Evolutionary conservation across 2,329 filamentous ascomycete species (phyloP), one percentile per base, ranked within the genome.

Genomic region (Colletotrichum sansevieriae): DNA sequence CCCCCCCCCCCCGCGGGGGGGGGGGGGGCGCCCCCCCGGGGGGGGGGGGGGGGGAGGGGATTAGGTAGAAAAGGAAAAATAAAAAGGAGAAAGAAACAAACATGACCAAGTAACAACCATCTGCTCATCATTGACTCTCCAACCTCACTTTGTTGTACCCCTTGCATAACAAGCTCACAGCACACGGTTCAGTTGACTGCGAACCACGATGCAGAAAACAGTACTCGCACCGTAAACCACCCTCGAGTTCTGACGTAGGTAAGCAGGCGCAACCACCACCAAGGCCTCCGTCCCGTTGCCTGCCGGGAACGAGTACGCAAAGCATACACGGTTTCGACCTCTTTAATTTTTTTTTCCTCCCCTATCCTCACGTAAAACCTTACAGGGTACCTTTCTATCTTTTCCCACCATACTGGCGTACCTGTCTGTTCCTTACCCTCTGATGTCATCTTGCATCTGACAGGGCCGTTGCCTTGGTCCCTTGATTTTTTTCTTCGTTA

Each of bases 401-500:
- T 22, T 29, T 29, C 25, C 25, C 25, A 29, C 25, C 25, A 5
- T 29, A 29, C 18, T 52, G 44, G 46, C 52, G 18, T 49, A 18
- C 15, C 60, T 55, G 54, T 51, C 41, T 29, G 47, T 65, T 60
- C 55, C 49, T 58, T 63, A 29, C 51, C 51, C 58, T 68, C 55
- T 68, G 65, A 68, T 68, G 65, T 68, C 65, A 68, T 65, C 43
- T 15, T 56, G 65, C 65, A 44, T 55, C 65, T 61, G 33, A 29
- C 62, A 65, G 55, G 60, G 65, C 65, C 58, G 29, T 46, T 65
- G 46, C 54, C 61, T 49, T 58, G 54, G 61, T 68, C 65, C 65
- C 61, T 68, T 68, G 52, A 37, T 57, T 57, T 49, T 49, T 51
- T 47, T 29, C 33, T 15, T 46, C 25, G 29, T 54, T 41, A 46